A percentile compares a stretch with the other conserved stretches of the same genome.
phyloP scores from a whole-genome alignment of 2,329 filamentous ascomycete genomes.

The Cladosporium cucumerinum region DNA sequence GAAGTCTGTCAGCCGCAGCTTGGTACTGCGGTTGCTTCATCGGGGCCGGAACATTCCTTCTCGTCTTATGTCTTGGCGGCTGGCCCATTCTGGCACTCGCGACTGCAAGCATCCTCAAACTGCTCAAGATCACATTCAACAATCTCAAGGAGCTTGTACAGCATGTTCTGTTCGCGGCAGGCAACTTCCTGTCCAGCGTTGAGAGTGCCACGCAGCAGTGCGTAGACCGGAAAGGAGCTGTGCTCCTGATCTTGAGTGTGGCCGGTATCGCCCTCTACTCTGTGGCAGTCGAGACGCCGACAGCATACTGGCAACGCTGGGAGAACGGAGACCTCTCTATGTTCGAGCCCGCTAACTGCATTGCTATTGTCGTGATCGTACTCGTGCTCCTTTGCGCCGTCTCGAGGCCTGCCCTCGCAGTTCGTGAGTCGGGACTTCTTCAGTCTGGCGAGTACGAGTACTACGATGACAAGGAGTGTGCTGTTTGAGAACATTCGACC shows the following conservation, averaged over 20 bases:
- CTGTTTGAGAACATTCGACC: neutral
- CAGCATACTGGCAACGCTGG: neutral
- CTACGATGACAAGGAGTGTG: neutral
- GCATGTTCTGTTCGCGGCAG: neutral
- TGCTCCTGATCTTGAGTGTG: neutral
- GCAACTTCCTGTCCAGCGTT: neutral
- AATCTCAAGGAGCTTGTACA: neutral
- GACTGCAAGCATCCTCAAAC: neutral
- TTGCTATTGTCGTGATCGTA: neutral
- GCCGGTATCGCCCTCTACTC: neutral
- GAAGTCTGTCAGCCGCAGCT: neutral
- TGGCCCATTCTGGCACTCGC: neutral
- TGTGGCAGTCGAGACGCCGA: neutral
- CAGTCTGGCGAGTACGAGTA: neutral
- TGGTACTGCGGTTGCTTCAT: neutral
- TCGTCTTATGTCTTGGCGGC: neutral
- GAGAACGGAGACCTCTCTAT: neutral
- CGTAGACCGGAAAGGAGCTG: neutral
- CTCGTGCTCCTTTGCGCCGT: neutral
- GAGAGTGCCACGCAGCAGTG: neutral
- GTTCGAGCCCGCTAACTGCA: neutral
- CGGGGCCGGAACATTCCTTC: neutral
- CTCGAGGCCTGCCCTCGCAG: neutral
- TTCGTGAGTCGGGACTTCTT: neutral
- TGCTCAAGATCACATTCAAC: neutral